Conservation (phyloP, 1,139 yeast genomes). For the Scheffersomyces lignicola region DNA sequence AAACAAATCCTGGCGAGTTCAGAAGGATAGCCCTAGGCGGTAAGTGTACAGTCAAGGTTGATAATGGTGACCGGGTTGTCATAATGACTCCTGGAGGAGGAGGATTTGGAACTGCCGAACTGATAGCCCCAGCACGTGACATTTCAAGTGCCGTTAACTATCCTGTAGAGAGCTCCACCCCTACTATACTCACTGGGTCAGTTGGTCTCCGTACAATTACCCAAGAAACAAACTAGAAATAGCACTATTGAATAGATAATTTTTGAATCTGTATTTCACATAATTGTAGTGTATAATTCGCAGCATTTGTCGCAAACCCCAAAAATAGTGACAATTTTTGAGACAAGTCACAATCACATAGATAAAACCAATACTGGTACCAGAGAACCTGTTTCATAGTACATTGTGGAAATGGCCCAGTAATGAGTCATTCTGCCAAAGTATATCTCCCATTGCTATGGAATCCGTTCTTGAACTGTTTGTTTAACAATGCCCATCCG, state of each 20-base stretch:
- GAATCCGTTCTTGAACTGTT: slow-evolving; percentile 66
- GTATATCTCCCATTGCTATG: slow-evolving; percentile 39
- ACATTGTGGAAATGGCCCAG: too few species aligned
- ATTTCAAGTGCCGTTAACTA: slow-evolving; percentile 21
- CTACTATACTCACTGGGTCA: slow-evolving; percentile 36
- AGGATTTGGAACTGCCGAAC: slow-evolving; percentile 35
- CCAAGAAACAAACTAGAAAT: slow-evolving; percentile 34
- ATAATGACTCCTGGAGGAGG: slow-evolving; percentile 53
- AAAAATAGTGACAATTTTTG: too few species aligned
- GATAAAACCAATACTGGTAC: too few species aligned
- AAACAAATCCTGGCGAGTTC: slow-evolving; percentile 20
- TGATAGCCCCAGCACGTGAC: neutral
- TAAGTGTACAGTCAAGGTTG: slow-evolving; percentile 39
- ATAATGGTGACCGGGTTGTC: slow-evolving; percentile 42
- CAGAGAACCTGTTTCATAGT: too few species aligned
- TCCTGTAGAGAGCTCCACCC: slow-evolving; percentile 23
- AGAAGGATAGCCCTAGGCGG: slow-evolving; percentile 41
- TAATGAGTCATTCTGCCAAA: neutral
- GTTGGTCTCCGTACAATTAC: slow-evolving; percentile 32
- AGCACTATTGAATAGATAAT: too few species aligned
- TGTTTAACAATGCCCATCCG: slow-evolving; percentile 67
- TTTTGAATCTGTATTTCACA: too few species aligned
- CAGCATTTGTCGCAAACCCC: too few species aligned
- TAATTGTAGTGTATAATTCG: too few species aligned
- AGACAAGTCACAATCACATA: too few species aligned